Evolutionary conservation across 768 basidiomycete genomes (phyloP), one percentile per base, ranked within the genome.

Genomic region (Rhodotorula babjevae): DNA sequence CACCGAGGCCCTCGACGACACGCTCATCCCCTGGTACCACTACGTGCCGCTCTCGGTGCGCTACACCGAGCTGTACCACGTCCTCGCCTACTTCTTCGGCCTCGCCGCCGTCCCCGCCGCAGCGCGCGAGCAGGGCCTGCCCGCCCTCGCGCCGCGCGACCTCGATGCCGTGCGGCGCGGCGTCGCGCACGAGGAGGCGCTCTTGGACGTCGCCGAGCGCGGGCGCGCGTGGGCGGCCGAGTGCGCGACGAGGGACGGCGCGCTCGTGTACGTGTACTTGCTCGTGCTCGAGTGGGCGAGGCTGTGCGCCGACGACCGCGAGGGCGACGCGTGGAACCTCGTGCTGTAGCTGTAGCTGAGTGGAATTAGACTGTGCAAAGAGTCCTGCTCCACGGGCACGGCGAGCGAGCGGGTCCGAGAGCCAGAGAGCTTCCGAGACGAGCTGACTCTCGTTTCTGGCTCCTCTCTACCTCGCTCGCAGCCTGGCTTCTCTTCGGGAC

Each of bases 21-120:
- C 49, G 3, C 53, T 70, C 27, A 23, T 70, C 16, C 69, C 69
- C 16, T 70, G 63, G 63, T 70, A 46, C 31, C 69, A 70, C 55
- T 70, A 70, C 60, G 27, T 70, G 5, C 69, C 69, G 16, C 33
- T 70, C 33, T 55, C 50, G 49, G 19, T 65, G 0, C 40, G 69
- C 9, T 27, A 56, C 25, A 29, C 11, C 25, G 69, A 70, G 59
- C 15, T 65, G 50, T 65, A 65, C 44, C 25, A 50, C 42, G 58
- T 70, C 44, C 42, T 70, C 50, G 59, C 52, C 40, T 70, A 65
- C 69, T 70, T 70, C n/a, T 65, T 70, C 47, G 58, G 63, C 31
- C 33, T 46, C n/a, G 36, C 40, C 0, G 18, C 53, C 12, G 53
- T 56, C n/a, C 63, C 63, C 11, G 18, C 14, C 55, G 2, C 40